These are phyloP conservation scores for Aspergillaceae sp. DNA, from an alignment of 2,329 filamentous ascomycete species.

Conservation along the genomic window DNA sequence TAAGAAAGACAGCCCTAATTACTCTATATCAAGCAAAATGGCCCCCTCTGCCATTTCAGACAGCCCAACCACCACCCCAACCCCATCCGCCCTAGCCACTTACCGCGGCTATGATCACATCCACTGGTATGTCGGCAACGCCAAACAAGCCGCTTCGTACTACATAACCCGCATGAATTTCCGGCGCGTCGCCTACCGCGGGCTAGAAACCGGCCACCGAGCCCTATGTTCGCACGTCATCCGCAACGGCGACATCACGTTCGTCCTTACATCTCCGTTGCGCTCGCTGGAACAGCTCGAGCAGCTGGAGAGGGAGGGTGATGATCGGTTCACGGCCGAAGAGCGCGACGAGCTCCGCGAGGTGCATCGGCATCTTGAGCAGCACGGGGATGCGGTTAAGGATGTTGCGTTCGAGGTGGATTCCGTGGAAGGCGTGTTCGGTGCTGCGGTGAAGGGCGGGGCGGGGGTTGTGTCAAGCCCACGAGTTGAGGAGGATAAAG, in stretches of 20 bases:
- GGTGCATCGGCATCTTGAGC: slow-evolving; percentile 74
- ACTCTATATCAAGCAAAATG: slow-evolving; percentile 11
- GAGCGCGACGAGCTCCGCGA: slow-evolving; percentile 61
- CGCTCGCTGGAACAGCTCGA: slow-evolving; percentile 59
- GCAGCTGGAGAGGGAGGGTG: slow-evolving; percentile 9
- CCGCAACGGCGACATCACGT: slow-evolving; percentile 36
- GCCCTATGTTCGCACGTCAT: slow-evolving; percentile 71
- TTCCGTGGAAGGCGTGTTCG: slow-evolving; percentile 71
- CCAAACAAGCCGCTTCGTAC: slow-evolving; percentile 86
- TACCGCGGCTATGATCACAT: slow-evolving; percentile 84
- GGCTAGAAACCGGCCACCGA: slow-evolving; percentile 78
- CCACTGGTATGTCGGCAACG: slow-evolving; percentile 94
- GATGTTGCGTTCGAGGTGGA: slow-evolving; percentile 95
- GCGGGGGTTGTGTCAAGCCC: slow-evolving; percentile 33
- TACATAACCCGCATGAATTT: slow-evolving; percentile 87
- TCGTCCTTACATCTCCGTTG: slow-evolving; percentile 35
- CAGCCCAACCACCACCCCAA: slow-evolving; percentile 9
- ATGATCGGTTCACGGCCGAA: slow-evolving; percentile 32
- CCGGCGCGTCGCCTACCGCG: slow-evolving; percentile 69
- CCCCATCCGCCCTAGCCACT: slow-evolving; percentile 20
- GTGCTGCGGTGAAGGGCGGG: slow-evolving; percentile 54
- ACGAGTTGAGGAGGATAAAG: slow-evolving; percentile 53
- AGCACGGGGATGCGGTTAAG: slow-evolving; percentile 88
- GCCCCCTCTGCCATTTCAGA: slow-evolving; percentile 25
- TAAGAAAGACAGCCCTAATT: not conserved